A percentile compares a stretch with the other conserved stretches of the same genome.
phyloP scores from a whole-genome alignment of 768 basidiomycete genomes.

The Artomyces pyxidatus region DNA sequence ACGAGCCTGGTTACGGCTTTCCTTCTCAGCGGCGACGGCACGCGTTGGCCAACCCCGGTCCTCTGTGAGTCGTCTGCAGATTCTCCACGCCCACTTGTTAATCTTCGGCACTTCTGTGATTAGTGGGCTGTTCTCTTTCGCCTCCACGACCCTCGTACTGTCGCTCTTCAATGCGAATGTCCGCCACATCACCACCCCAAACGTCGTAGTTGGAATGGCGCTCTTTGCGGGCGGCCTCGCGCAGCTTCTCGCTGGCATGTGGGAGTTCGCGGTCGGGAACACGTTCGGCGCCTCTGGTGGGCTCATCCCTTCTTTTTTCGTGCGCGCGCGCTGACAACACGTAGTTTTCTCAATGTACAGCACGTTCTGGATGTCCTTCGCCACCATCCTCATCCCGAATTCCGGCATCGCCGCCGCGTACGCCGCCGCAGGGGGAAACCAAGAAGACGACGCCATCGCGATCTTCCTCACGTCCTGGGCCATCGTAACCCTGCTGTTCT shows the following conservation, averaged over 20 bases:
- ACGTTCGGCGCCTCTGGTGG: slow-evolving; percentile 64
- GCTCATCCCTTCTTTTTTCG: slow-evolving; percentile 31
- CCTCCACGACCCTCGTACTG: slow-evolving; percentile 76
- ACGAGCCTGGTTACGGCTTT: slow-evolving; percentile 16
- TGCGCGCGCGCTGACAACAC: slow-evolving; percentile 26
- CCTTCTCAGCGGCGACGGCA: background rate
- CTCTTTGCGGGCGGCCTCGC: slow-evolving; percentile 76
- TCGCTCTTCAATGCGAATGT: slow-evolving; percentile 66
- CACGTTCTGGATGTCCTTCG: slow-evolving; percentile 85
- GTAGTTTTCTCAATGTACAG: slow-evolving; percentile 77
- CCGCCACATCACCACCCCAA: slow-evolving; percentile 46
- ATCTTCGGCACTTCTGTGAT: slow-evolving; percentile 60
- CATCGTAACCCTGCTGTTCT: slow-evolving; percentile 58
- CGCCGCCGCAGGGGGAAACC: slow-evolving; percentile 15
- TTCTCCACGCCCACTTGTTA: slow-evolving; percentile 43
- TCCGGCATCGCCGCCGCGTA: slow-evolving; percentile 57
- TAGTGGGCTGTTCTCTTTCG: slow-evolving; percentile 78
- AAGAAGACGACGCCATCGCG: slow-evolving; percentile 54
- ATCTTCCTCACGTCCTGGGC: slow-evolving; percentile 73
- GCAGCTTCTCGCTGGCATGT: slow-evolving; percentile 86
- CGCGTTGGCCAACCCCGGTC: slow-evolving; percentile 52
- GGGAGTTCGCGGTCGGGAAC: slow-evolving; percentile 52
- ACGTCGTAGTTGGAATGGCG: slow-evolving; percentile 82
- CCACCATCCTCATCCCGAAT: slow-evolving; percentile 61
- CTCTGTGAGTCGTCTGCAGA: slow-evolving; percentile 34